Evolutionary conservation across 2,329 filamentous ascomycete species (phyloP), one percentile per base, ranked within the genome.

Genomic region (Penicillium freii): DNA sequence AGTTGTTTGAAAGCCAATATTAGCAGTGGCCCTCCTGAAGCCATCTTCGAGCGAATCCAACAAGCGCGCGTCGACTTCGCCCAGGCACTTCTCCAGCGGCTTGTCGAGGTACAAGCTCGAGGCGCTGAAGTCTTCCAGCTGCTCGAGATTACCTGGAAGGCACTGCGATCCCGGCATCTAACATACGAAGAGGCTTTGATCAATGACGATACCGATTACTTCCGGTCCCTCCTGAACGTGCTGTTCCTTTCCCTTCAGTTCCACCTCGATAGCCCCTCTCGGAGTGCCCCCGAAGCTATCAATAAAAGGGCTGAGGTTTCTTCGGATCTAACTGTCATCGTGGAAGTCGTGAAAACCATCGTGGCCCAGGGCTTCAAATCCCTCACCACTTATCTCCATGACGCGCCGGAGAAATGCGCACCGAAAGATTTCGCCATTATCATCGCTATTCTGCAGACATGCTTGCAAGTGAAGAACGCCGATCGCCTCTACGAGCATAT

Each of bases 341-440:
- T 97, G 25, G 92, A 93, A 66, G 86, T 97, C 44, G 79, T 96
- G 10, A 87, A 91, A 64, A 82, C 85, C 29, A 84, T 94, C 11
- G 88, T 97, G 29, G 89, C 87, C 0, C 86, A 86, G 64, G 92
- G 91, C 2, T 93, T 99, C 78, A 87, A 89, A 40, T 86, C 88
- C 23, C 81, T 97, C 23, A 91, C 92, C 34, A 86, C 86, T 15
- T 85, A 92, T 52, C 84, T 97, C 15, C 94, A 99, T 70, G 88
- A 94, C 34, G 81, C 87, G 31, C 82, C 88, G 5, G 70, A 76
- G 27, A 81, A 84, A 19, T 84, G 87, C 51, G 82, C 82, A 1
- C 90, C 92, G 0, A 88, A 89, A 56, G 94, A 99, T 70, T 86
- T 99, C 62, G 88, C 88, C 3, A 85, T 97, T 42, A 77, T 99